phyloP scores from a whole-genome alignment of 768 basidiomycete genomes.

The Kwoniella europaea region DNA sequence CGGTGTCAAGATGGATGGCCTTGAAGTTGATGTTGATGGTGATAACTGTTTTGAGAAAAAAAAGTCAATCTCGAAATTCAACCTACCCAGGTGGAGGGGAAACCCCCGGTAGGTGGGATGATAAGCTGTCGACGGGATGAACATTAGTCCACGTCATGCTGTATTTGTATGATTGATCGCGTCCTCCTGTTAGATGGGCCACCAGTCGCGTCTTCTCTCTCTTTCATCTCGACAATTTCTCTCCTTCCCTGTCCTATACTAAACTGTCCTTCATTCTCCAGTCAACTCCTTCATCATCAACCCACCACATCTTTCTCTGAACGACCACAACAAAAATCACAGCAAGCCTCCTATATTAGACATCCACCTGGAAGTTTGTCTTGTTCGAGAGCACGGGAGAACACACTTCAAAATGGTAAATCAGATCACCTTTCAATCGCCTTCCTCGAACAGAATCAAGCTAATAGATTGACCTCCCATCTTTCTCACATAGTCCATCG shows the following conservation, averaged over 20 bases:
- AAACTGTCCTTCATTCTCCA: no score
- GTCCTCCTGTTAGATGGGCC: neutral
- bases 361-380: no score
- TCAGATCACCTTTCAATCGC: neutral
- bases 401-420: constrained; percentile 3
- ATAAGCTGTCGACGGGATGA: no score
- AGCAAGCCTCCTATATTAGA: no score
- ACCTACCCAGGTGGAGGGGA: neutral
- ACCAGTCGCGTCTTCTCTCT: constrained; percentile 13
- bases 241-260: neutral
- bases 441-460: neutral
- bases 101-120: no score
- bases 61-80: constrained; percentile 11
- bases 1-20: no score
- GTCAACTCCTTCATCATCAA: no score
- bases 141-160: constrained; percentile 27
- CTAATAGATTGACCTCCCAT: neutral
- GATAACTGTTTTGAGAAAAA: neutral
- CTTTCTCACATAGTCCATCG: constrained; percentile 41
- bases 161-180: neutral
- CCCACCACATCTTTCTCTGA: no score
- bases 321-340: no score
- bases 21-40: neutral
- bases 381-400: no score
- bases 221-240: constrained; percentile 2